Conservation (phyloP, 352 stramenopile genomes). For the Phytophthora cryptogea region DNA sequence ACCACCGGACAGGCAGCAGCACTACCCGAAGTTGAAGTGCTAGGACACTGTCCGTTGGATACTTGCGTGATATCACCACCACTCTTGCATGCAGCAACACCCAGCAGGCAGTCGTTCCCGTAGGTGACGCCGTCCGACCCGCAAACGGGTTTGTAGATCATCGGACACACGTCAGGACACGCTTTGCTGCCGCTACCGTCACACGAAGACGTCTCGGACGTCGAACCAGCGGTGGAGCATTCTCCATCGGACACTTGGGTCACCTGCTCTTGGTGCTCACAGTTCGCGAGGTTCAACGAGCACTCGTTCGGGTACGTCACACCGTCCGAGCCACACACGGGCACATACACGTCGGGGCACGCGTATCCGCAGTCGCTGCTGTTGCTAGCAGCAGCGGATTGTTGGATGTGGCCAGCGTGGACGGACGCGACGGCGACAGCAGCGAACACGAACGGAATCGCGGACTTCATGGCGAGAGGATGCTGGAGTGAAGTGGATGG, state of each 20-base stretch:
- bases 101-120: conserved; percentile 49
- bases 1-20: conserved; percentile 2
- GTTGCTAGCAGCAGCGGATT: conserved; percentile 12
- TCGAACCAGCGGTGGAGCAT: conserved; percentile 1
- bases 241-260: conserved; percentile 15
- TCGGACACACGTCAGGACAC: conserved; percentile 29
- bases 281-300: conserved; percentile 14
- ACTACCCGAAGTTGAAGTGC: background rate
- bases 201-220: conserved; percentile 1
- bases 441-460: background rate
- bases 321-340: conserved; percentile 20
- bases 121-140: conserved; percentile 61
- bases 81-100: conserved; percentile 30
- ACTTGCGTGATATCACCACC: conserved; percentile 17
- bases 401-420: conserved; percentile 4
- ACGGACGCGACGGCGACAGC: conserved; percentile 3
- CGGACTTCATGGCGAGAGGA: conserved; percentile 7
- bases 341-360: conserved; percentile 8
- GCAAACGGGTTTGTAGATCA: conserved; percentile 50
- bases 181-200: background rate
- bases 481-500: background rate
- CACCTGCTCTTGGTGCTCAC: conserved; percentile 11
- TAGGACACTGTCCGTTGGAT: conserved; percentile 27
- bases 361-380: conserved; percentile 10
- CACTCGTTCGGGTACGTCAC: conserved; percentile 29